Conservation (phyloP, 2,329 filamentous ascomycete genomes). For the Phialophora tarda region DNA sequence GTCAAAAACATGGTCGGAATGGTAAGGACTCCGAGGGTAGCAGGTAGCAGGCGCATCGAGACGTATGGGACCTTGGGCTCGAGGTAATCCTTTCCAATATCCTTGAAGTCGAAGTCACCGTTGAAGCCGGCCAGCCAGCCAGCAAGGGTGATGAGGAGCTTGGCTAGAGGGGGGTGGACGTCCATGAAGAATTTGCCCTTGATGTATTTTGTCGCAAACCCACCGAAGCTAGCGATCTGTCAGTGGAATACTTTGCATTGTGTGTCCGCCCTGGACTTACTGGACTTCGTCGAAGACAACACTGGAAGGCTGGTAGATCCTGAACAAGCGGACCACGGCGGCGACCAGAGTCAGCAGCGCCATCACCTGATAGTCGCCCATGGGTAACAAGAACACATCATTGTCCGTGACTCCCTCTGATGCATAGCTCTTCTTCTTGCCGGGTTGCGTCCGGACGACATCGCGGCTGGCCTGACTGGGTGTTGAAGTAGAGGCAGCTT, state of each 20-base stretch:
- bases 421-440: conserved; percentile 49
- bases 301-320: conserved; percentile 93
- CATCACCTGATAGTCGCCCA: conserved; percentile 81
- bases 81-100: conserved; percentile 98
- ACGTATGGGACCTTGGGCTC: conserved; percentile 96
- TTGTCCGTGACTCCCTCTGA: conserved; percentile 73
- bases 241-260: conserved; percentile 8
- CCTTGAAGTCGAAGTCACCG: conserved; percentile 97
- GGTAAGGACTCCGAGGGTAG: conserved; percentile 83
- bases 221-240: conserved; percentile 74
- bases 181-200: conserved; percentile 99
- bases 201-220: conserved; percentile 98
- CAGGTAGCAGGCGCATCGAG: conserved; percentile 92
- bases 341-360: conserved; percentile 75
- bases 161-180: conserved; percentile 96
- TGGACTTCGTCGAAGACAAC: conserved; percentile 99
- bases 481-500: conserved; percentile 12
- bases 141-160: conserved; percentile 92
- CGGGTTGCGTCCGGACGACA: conserved; percentile 22
- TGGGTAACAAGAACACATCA: conserved; percentile 86
- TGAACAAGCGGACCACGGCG: conserved; percentile 82
- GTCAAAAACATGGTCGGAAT: conserved; percentile 95
- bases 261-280: conserved; percentile 61
- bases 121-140: conserved; percentile 95
- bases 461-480: conserved; percentile 39